Evolutionary conservation across 305 asterid species (phyloP).

Genomic region (Solanum hybrid): DNA sequence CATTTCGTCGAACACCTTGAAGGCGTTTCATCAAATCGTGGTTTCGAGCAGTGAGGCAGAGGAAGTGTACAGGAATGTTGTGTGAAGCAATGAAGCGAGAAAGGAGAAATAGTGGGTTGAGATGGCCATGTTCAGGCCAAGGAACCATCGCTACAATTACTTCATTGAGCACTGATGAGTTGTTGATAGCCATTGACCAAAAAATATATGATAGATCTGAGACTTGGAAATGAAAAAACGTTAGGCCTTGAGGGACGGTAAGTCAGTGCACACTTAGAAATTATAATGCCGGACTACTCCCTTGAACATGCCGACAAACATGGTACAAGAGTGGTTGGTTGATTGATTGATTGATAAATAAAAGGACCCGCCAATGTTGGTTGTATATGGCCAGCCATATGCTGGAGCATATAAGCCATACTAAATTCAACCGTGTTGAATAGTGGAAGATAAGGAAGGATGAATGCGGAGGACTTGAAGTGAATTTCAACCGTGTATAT

Average conservation of each 20-base stretch:
- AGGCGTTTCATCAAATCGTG: neutral
- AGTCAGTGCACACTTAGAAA: neutral
- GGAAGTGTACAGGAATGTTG: neutral
- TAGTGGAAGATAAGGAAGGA: no score
- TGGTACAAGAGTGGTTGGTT: neutral
- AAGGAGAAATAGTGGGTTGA: neutral
- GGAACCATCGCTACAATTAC: constrained; percentile 72
- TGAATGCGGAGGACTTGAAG: no score
- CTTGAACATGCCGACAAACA: neutral
- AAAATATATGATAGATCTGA: neutral
- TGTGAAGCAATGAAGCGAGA: neutral
- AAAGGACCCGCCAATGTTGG: no score
- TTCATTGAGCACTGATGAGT: neutral
- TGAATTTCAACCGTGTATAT: no score
- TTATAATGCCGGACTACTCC: neutral
- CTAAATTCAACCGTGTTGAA: no score
- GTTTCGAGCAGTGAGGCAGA: neutral
- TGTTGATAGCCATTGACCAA: neutral
- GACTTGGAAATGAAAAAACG: neutral
- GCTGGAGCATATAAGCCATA: no score
- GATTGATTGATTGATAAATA: no score
- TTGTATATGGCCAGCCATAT: no score
- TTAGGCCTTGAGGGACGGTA: neutral
- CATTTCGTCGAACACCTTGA: neutral
- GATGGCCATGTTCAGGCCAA: neutral